A percentile compares a stretch with the other conserved stretches of the same genome.
Conservation (phyloP, 164 flowering plant genomes). For the Annona cherimola region DNA sequence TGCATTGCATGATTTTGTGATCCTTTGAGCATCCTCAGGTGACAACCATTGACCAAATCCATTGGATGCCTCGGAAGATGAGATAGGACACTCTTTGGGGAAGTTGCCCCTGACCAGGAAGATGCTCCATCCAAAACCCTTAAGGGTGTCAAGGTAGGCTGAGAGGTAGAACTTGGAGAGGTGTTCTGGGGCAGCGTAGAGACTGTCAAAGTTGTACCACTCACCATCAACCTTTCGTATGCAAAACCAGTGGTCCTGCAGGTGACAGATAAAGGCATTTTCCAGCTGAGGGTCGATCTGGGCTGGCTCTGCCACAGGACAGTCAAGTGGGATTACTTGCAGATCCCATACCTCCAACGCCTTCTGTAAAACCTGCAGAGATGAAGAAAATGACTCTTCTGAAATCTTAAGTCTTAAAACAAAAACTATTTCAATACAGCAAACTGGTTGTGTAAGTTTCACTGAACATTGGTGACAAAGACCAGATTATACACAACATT, state of each 20-base stretch:
- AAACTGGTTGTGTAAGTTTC: too few species aligned
- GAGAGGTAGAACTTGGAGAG: conserved; percentile 97
- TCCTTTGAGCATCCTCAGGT: conserved; percentile 88
- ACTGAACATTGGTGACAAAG: too few species aligned
- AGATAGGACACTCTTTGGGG: conserved; percentile 73
- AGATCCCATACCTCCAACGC: conserved; percentile 97
- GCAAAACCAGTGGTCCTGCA: conserved; percentile 95
- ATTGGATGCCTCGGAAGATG: conserved; percentile 69
- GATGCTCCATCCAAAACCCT: conserved; percentile 90
- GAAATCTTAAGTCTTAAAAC: neutral
- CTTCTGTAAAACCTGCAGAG: conserved; percentile 70
- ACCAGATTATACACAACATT: too few species aligned
- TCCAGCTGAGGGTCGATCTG: conserved; percentile 81
- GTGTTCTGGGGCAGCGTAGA: conserved; percentile 86
- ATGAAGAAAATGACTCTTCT: neutral
- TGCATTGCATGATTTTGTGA: conserved; percentile 60
- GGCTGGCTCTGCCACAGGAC: conserved; percentile 86
- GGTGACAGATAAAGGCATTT: conserved; percentile 88
- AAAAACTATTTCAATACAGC: too few species aligned
- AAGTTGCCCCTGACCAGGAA: conserved; percentile 88
- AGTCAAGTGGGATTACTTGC: conserved; percentile 75
- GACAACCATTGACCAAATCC: conserved; percentile 89
- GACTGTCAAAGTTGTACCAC: conserved; percentile 95
- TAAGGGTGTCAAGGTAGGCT: conserved; percentile 78
- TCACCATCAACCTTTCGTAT: conserved; percentile 92